These are phyloP conservation scores for Citrus australasica DNA, from an alignment of 345 rosid genomes.

Conservation along the genomic window DNA sequence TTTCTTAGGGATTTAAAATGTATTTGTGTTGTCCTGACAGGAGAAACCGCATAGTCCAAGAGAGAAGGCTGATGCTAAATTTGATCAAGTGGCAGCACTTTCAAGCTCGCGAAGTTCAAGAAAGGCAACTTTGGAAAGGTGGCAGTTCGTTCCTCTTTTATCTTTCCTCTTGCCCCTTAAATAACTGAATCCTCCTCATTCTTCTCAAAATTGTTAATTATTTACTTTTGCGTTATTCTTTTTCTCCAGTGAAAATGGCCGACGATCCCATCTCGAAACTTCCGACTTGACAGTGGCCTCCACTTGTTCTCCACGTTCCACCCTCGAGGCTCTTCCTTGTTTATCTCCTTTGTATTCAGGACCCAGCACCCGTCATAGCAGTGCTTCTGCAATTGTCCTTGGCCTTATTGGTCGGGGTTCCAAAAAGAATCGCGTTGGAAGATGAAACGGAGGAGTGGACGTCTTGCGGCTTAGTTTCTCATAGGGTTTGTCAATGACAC, in stretches of 20 bases:
- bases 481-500: background rate
- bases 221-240: conserved; percentile 34
- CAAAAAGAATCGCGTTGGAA: background rate
- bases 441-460: conserved; percentile 16
- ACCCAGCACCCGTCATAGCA: conserved; percentile 2
- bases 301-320: conserved; percentile 48
- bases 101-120: conserved; percentile 23
- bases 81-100: conserved; percentile 33
- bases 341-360: conserved; percentile 30
- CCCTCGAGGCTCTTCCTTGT: conserved; percentile 47
- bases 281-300: conserved; percentile 36
- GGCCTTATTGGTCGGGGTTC: background rate
- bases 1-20: background rate
- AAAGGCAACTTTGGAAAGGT: conserved; percentile 48
- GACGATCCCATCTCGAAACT: conserved; percentile 35
- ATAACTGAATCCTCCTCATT: background rate
- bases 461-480: conserved; percentile 4
- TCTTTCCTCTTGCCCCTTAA: background rate
- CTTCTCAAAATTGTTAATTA: conserved; percentile 13
- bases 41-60: conserved; percentile 42
- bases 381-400: conserved; percentile 13
- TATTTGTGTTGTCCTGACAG: conserved; percentile 28
- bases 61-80: conserved; percentile 33
- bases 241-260: conserved; percentile 53
- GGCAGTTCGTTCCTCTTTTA: conserved; percentile 8